Conservation (phyloP, 148 eudicot species). For the Amaranthus hypochondriacus region DNA sequence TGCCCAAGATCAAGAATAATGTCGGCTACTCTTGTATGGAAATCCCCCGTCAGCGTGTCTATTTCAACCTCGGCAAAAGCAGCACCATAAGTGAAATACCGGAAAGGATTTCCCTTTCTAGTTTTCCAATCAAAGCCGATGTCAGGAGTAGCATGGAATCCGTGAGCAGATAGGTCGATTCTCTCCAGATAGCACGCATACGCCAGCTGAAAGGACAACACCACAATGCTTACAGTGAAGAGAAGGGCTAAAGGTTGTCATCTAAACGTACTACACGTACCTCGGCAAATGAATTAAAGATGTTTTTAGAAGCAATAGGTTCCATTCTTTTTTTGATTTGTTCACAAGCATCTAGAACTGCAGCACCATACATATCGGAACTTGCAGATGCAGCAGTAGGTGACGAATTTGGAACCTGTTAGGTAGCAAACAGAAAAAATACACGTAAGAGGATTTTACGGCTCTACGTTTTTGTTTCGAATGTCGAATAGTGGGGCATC, state of each 20-base stretch:
- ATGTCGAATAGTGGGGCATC: too few species aligned
- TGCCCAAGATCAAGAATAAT: conserved; percentile 79
- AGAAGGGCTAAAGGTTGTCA: not conserved
- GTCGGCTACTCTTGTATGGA: conserved; percentile 84
- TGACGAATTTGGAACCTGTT: conserved; percentile 92
- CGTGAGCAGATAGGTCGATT: conserved; percentile 95
- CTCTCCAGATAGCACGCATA: conserved; percentile 73
- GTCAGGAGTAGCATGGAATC: conserved; percentile 81
- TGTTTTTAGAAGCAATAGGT: conserved; percentile 58
- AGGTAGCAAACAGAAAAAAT: conserved; percentile 16
- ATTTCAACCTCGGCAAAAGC: conserved; percentile 94
- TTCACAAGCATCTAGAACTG: conserved; percentile 95
- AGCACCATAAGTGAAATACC: conserved; percentile 91
- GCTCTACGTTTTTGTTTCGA: not conserved
- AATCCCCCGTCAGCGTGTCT: conserved; percentile 90
- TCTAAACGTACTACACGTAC: conserved; percentile 27
- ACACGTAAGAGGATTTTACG: not conserved
- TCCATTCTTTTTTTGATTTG: conserved; percentile 90
- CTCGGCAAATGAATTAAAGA: conserved; percentile 64
- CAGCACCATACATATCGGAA: conserved; percentile 96
- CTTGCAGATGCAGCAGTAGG: conserved; percentile 99
- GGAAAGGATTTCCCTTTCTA: conserved; percentile 73
- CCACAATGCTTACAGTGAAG: not conserved
- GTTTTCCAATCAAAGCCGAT: conserved; percentile 88
- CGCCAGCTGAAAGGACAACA: conserved; percentile 53